Conservation (phyloP, 1,284 basidiomycete species). For the Takashimella tepidaria region DNA sequence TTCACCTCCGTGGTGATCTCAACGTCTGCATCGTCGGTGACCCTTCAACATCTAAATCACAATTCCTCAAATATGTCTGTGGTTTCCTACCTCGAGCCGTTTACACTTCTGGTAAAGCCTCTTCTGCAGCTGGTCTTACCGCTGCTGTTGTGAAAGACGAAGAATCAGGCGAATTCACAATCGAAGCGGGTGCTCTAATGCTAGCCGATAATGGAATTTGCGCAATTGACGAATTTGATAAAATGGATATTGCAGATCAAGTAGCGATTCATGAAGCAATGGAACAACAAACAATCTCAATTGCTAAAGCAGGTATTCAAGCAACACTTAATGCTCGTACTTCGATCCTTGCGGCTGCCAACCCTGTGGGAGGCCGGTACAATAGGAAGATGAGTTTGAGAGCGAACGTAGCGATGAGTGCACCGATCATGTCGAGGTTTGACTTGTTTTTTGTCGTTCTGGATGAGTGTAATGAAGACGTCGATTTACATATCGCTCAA, state of each 20-base stretch:
- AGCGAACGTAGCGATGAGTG: slow-evolving; percentile 96
- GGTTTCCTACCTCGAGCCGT: slow-evolving; percentile 98
- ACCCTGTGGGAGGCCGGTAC: slow-evolving; percentile 93
- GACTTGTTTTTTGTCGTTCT: slow-evolving; percentile 98
- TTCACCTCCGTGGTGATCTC: slow-evolving; percentile 94
- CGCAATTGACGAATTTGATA: slow-evolving; percentile 99
- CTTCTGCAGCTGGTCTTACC: slow-evolving; percentile 96
- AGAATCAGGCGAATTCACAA: slow-evolving; percentile 98
- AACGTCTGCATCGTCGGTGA: slow-evolving; percentile 99
- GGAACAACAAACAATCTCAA: slow-evolving; percentile 99
- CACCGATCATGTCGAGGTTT: slow-evolving; percentile 99
- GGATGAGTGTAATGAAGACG: slow-evolving; percentile 92
- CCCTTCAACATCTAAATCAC: slow-evolving; percentile 94
- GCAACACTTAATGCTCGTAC: slow-evolving; percentile 97
- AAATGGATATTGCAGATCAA: slow-evolving; percentile 98
- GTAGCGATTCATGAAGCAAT: slow-evolving; percentile 99
- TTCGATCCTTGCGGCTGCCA: slow-evolving; percentile 95
- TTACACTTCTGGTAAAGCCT: slow-evolving; percentile 98
- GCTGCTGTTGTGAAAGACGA: slow-evolving; percentile 98
- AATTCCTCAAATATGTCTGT: slow-evolving; percentile 98
- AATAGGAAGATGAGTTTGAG: slow-evolving; percentile 90
- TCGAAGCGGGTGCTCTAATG: slow-evolving; percentile 98
- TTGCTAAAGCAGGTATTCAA: slow-evolving; percentile 98
- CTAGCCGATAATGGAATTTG: slow-evolving; percentile 99
- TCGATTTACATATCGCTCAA: slow-evolving; percentile 87